phyloP scores from a whole-genome alignment of 805 yeast genomes.

The Priceomyces medius region DNA sequence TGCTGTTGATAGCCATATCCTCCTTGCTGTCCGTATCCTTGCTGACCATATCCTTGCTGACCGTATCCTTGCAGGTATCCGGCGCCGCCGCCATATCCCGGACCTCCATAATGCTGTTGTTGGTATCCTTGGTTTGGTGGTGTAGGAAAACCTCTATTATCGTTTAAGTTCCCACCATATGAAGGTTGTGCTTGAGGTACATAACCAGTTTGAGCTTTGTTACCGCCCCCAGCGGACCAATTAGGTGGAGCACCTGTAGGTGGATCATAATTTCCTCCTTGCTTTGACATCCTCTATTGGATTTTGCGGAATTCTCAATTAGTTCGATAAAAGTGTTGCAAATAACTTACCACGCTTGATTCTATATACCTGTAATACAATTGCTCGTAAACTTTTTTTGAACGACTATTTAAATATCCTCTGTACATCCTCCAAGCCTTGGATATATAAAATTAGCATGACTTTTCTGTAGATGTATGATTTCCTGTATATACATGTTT shows the following conservation, averaged over 20 bases:
- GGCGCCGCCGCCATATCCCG: constrained; percentile 9
- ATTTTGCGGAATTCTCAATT: too few species aligned
- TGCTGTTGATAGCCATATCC: constrained; percentile 24
- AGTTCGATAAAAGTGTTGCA: too few species aligned
- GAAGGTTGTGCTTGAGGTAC: constrained; percentile 25
- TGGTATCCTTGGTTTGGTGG: constrained; percentile 22
- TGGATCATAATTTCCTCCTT: constrained; percentile 14
- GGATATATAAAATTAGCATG: too few species aligned
- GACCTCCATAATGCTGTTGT: constrained; percentile 18
- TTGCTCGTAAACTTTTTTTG: too few species aligned
- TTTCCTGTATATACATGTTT: too few species aligned
- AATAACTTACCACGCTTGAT: too few species aligned
- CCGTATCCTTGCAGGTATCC: constrained; percentile 1
- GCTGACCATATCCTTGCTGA: constrained; percentile 15
- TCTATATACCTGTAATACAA: too few species aligned
- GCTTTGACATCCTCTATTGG: constrained; percentile 10
- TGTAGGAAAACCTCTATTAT: constrained; percentile 22
- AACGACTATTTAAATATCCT: too few species aligned
- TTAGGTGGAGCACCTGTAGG: constrained; percentile 33
- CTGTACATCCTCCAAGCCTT: too few species aligned
- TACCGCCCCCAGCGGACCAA: constrained; percentile 16
- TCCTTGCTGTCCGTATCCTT: constrained; percentile 14
- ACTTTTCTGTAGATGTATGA: too few species aligned
- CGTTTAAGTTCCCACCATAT: constrained; percentile 11
- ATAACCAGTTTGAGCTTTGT: constrained; percentile 11